phyloP scores from a whole-genome alignment of 805 yeast species.

The Spathaspora sp. region DNA sequence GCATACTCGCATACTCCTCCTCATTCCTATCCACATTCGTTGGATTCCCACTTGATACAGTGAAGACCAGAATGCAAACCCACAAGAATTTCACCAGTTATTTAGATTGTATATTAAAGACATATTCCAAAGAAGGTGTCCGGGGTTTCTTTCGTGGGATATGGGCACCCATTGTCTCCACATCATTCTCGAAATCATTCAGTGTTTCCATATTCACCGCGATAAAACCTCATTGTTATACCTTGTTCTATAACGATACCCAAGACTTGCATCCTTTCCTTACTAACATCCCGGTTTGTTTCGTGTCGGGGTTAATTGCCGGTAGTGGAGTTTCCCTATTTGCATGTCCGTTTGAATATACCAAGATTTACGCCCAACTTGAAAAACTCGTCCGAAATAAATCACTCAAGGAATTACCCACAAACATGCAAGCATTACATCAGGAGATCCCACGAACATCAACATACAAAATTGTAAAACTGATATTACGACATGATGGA shows the following conservation, averaged over 20 bases:
- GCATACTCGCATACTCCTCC: conserved; percentile 60
- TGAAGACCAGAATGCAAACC: conserved; percentile 84
- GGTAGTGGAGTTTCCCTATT: conserved; percentile 62
- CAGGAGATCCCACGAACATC: conserved; percentile 14
- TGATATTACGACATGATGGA: conserved; percentile 60
- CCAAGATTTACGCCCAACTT: conserved; percentile 78
- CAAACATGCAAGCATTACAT: conserved; percentile 10
- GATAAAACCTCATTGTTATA: conserved; percentile 40
- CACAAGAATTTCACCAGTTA: conserved; percentile 54
- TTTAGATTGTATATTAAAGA: conserved; percentile 52
- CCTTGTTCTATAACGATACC: conserved; percentile 10
- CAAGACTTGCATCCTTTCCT: conserved; percentile 33
- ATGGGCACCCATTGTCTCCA: conserved; percentile 65
- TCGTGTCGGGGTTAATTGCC: conserved; percentile 59
- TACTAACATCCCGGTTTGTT: conserved; percentile 38
- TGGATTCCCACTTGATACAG: conserved; percentile 86
- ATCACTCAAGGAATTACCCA: conserved; percentile 12
- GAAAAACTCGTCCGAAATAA: conserved; percentile 40
- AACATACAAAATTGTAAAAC: conserved; percentile 41
- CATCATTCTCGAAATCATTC: conserved; percentile 61
- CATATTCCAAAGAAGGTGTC: conserved; percentile 60
- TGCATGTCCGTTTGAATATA: conserved; percentile 84
- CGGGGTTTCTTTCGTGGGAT: conserved; percentile 74
- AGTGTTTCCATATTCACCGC: conserved; percentile 62
- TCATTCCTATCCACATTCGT: conserved; percentile 61